Conservation (phyloP, 106 monocot genomes). For the Gastrodia elata region DNA sequence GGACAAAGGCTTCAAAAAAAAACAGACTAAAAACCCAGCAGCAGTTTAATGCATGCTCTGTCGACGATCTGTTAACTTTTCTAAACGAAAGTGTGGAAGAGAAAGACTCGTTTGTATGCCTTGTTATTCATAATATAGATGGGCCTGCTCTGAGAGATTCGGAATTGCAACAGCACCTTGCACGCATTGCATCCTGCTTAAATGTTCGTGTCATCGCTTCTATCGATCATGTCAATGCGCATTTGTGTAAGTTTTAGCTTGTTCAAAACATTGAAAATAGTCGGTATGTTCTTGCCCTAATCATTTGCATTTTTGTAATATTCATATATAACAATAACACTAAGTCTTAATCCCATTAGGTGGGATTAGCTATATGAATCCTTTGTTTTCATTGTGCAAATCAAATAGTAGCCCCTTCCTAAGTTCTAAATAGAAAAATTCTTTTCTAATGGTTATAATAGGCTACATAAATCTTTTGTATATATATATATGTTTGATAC, state of each 20-base stretch:
- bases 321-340: too few species aligned
- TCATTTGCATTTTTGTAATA: neutral
- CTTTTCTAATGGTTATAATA: too few species aligned
- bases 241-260: slow-evolving; percentile 61
- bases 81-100: slow-evolving; percentile 34
- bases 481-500: too few species aligned
- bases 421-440: too few species aligned
- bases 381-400: too few species aligned
- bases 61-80: slow-evolving; percentile 64
- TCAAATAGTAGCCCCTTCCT: too few species aligned
- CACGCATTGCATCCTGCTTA: slow-evolving; percentile 57
- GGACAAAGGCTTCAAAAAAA: slow-evolving; percentile 26
- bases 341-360: too few species aligned
- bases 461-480: too few species aligned
- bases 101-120: slow-evolving; percentile 45
- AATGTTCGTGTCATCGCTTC: slow-evolving; percentile 68
- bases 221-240: slow-evolving; percentile 87
- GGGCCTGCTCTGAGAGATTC: slow-evolving; percentile 89
- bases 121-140: slow-evolving; percentile 88
- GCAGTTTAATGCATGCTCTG: slow-evolving; percentile 33
- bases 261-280: neutral
- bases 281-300: neutral
- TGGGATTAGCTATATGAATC: too few species aligned
- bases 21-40: slow-evolving; percentile 27
- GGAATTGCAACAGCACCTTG: slow-evolving; percentile 86